phyloP scores from a whole-genome alignment of 1,284 basidiomycete genomes.

The Leccinum solheimii region DNA sequence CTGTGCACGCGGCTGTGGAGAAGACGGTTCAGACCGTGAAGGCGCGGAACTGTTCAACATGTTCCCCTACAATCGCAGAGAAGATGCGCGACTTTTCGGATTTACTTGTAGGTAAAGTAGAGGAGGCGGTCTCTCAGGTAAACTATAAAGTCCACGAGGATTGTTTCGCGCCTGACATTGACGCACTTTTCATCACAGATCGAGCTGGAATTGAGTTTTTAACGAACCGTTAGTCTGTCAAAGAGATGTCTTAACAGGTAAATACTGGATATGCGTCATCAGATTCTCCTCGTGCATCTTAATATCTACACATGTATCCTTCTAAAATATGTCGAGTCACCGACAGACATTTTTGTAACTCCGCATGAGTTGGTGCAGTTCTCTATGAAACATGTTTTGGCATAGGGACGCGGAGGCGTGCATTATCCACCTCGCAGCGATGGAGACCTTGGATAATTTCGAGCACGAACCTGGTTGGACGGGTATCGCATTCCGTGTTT shows the following conservation, averaged over 20 bases:
- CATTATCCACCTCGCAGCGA: background rate
- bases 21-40: no score
- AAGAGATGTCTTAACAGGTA: background rate
- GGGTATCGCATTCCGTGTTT: background rate
- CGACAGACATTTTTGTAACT: background rate
- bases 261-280: background rate
- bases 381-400: background rate
- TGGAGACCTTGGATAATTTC: background rate
- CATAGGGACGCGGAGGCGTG: background rate
- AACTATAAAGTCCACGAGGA: background rate
- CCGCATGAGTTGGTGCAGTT: background rate
- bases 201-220: background rate
- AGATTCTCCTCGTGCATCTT: background rate
- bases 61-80: constrained; percentile 4
- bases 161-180: background rate
- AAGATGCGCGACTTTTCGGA: constrained; percentile 20
- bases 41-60: constrained; percentile 4
- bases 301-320: background rate
- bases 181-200: background rate
- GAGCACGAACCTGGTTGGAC: background rate
- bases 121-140: constrained; percentile 15
- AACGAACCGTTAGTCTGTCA: background rate
- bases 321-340: background rate
- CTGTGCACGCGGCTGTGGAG: no score
- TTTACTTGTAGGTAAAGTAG: constrained; percentile 18